phyloP scores from a whole-genome alignment of 2,329 filamentous ascomycete species.

The Cytospora piceicola region DNA sequence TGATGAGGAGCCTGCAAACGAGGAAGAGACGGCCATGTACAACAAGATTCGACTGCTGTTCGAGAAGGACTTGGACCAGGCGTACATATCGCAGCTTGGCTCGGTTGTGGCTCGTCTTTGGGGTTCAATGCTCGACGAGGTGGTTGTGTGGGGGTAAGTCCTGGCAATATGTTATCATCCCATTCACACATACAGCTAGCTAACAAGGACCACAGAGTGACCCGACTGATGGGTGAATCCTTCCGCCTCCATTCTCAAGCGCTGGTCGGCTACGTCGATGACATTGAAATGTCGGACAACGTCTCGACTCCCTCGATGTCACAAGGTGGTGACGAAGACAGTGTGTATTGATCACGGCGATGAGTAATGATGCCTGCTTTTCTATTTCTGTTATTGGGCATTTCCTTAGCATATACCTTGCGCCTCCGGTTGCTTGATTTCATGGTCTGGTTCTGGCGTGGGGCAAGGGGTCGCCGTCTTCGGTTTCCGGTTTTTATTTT shows the following conservation, averaged over 20 bases:
- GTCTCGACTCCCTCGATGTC: slow-evolving; percentile 74
- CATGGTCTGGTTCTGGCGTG: slow-evolving; percentile 35
- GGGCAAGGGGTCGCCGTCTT: slow-evolving; percentile 31
- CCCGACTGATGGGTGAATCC: slow-evolving; percentile 95
- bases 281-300: slow-evolving; percentile 70
- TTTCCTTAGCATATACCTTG: slow-evolving; percentile 48
- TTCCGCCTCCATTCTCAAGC: slow-evolving; percentile 97
- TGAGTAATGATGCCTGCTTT: slow-evolving; percentile 55
- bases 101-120: slow-evolving; percentile 94
- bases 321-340: slow-evolving; percentile 71
- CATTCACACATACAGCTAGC: slow-evolving; percentile 34
- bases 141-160: slow-evolving; percentile 98
- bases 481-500: slow-evolving; percentile 33
- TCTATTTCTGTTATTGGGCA: slow-evolving; percentile 43
- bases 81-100: slow-evolving; percentile 82
- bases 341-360: slow-evolving; percentile 62
- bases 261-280: slow-evolving; percentile 91
- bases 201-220: slow-evolving; percentile 67
- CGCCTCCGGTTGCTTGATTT: slow-evolving; percentile 40
- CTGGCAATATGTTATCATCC: background rate
- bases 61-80: slow-evolving; percentile 85
- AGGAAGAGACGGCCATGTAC: slow-evolving; percentile 87
- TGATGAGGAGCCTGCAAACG: slow-evolving; percentile 87
- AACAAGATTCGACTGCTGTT: slow-evolving; percentile 90
- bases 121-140: slow-evolving; percentile 98